These are phyloP conservation scores for Zygotorulaspora mrakii DNA, from an alignment of 1,139 yeast species.

Conservation along the genomic window DNA sequence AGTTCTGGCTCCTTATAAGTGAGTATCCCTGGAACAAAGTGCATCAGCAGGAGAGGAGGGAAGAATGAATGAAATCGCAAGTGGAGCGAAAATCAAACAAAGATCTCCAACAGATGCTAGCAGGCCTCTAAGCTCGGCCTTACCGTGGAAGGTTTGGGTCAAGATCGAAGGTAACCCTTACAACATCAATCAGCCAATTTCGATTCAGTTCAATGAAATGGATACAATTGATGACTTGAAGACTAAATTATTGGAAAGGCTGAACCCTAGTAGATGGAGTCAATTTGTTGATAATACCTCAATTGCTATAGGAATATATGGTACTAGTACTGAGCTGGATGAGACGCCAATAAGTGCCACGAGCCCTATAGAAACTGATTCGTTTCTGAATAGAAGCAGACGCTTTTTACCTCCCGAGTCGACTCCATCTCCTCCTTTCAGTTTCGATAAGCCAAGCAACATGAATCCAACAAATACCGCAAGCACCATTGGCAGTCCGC, in stretches of 20 bases:
- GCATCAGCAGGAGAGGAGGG: slow-evolving; percentile 3
- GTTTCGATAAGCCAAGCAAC: neutral
- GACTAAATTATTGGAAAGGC: slow-evolving; percentile 23
- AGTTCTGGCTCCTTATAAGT: too few relatives aligned
- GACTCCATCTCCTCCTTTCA: slow-evolving; percentile 1
- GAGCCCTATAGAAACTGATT: slow-evolving; percentile 6
- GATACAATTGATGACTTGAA: slow-evolving; percentile 36
- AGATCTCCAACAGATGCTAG: slow-evolving; percentile 11
- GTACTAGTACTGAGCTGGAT: slow-evolving; percentile 8
- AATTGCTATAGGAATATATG: slow-evolving; percentile 31
- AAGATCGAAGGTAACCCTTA: slow-evolving; percentile 22
- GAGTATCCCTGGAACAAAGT: neutral
- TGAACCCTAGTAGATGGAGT: slow-evolving; percentile 27
- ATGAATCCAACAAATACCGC: neutral
- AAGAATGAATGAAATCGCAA: slow-evolving; percentile 6
- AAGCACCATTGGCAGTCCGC: slow-evolving; percentile 8
- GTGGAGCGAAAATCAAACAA: slow-evolving; percentile 9
- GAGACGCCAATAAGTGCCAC: neutral
- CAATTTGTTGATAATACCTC: slow-evolving; percentile 28
- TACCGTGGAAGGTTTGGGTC: slow-evolving; percentile 25
- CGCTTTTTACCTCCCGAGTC: slow-evolving; percentile 7
- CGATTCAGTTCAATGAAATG: slow-evolving; percentile 26
- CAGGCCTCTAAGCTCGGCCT: slow-evolving; percentile 14
- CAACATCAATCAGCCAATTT: slow-evolving; percentile 26
- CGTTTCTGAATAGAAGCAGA: slow-evolving; percentile 6